Evolutionary conservation across 371 early-diverging fungal genomes (phyloP).

Genomic region (Syncephalastrum racemosum): DNA sequence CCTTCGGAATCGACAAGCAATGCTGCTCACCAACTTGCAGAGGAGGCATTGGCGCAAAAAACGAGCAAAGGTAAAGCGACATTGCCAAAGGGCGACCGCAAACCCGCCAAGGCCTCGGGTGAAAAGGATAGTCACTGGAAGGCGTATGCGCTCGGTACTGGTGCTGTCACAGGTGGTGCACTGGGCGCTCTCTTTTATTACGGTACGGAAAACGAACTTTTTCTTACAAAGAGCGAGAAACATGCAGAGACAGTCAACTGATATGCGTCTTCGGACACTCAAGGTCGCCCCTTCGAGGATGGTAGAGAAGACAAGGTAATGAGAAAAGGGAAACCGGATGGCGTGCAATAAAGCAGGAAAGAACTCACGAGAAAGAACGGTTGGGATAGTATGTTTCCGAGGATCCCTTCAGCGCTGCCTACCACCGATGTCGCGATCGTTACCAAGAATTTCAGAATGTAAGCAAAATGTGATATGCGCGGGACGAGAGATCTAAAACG

Average conservation of each 20-base stretch:
- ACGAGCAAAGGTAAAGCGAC: conserved; percentile 38
- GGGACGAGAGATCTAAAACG: background rate
- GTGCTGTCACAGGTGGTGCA: conserved; percentile 17
- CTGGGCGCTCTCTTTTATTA: conserved; percentile 26
- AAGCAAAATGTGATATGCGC: conserved; percentile 6
- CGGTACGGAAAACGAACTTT: conserved; percentile 13
- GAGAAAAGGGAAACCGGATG: background rate
- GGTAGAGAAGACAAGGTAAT: conserved; percentile 33
- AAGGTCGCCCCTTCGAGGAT: conserved; percentile 35
- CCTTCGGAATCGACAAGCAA: conserved; percentile 18
- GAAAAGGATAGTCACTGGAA: conserved; percentile 29
- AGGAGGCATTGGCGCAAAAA: conserved; percentile 44
- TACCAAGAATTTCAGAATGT: conserved; percentile 42
- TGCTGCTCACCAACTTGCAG: conserved; percentile 33
- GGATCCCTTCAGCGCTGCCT: conserved; percentile 37
- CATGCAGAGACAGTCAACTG: background rate
- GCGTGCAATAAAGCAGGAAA: no score
- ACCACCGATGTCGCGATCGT: conserved; percentile 42
- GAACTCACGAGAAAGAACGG: background rate
- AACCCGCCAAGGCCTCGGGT: conserved; percentile 43
- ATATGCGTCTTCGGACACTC: background rate
- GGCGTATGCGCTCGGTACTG: conserved; percentile 22
- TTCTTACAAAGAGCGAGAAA: no score
- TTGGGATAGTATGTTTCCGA: conserved; percentile 36
- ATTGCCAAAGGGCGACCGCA: conserved; percentile 50